These are phyloP conservation scores for Jatropha multifida DNA, from an alignment of 441 rosid species.

Conservation along the genomic window DNA sequence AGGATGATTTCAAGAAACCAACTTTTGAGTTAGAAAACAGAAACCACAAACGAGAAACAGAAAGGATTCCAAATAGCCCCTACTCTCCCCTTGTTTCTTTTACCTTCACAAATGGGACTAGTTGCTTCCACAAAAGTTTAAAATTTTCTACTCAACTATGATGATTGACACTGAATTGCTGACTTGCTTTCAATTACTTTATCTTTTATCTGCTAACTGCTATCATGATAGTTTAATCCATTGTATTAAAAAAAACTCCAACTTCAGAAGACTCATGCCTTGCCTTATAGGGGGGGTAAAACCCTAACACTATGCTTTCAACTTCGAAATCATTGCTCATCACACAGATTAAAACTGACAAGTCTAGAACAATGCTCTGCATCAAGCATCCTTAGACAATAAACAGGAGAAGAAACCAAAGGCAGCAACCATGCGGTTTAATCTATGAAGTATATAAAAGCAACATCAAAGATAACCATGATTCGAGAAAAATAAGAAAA, in stretches of 20 bases:
- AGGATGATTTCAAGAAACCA: too few relatives aligned
- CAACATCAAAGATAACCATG: slow-evolving; percentile 5
- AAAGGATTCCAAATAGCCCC: neutral
- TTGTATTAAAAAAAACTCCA: neutral
- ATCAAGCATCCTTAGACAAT: neutral
- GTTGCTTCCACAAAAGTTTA: slow-evolving; percentile 2
- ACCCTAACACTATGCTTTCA: neutral
- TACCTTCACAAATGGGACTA: neutral
- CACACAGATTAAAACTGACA: neutral
- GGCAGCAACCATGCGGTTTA: neutral
- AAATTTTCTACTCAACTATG: neutral
- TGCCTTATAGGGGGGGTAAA: neutral
- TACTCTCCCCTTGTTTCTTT: neutral
- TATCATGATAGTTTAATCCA: too few relatives aligned
- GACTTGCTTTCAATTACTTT: neutral
- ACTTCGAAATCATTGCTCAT: slow-evolving; percentile 2
- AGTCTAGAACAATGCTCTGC: neutral
- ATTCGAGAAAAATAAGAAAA: neutral
- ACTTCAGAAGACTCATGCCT: slow-evolving; percentile 1
- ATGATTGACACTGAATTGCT: neutral
- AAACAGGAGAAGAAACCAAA: neutral
- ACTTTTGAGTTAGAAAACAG: too few relatives aligned
- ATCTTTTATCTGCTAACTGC: neutral
- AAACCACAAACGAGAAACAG: too few relatives aligned
- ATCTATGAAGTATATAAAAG: neutral